Evolutionary conservation across 129 eudicot species (phyloP).

Genomic region (Logfia minima): DNA sequence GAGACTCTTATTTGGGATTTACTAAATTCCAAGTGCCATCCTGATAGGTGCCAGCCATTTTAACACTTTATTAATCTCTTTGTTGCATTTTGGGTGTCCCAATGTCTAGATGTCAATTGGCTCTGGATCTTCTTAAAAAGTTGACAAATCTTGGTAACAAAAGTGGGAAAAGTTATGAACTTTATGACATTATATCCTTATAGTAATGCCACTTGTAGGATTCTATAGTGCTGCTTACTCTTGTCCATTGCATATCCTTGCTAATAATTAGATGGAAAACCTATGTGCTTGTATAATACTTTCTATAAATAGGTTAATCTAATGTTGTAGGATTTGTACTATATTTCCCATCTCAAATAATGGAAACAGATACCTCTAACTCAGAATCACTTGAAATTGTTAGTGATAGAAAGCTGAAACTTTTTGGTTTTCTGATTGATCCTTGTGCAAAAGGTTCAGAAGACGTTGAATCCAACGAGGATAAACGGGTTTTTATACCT

Average conservation of each 20-base stretch:
- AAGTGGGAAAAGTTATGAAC: slow-evolving; percentile 19
- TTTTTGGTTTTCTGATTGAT: slow-evolving; percentile 41
- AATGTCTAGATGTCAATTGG: slow-evolving; percentile 14
- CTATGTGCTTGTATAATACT: slow-evolving; percentile 17
- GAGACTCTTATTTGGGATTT: slow-evolving; percentile 18
- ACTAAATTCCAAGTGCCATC: slow-evolving; percentile 15
- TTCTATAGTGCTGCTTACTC: neutral
- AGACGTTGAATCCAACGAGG: slow-evolving; percentile 15
- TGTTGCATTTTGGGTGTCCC: slow-evolving; percentile 30
- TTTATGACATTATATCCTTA: slow-evolving; percentile 30
- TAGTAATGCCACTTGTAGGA: slow-evolving; percentile 32
- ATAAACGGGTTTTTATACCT: neutral
- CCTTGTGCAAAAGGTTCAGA: slow-evolving; percentile 21
- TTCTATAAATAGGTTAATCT: slow-evolving; percentile 33
- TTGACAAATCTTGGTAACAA: slow-evolving; percentile 32
- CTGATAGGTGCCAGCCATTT: slow-evolving; percentile 15
- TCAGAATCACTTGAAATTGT: slow-evolving; percentile 17
- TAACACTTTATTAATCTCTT: slow-evolving; percentile 11
- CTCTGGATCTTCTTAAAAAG: slow-evolving; percentile 17
- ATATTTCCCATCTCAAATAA: slow-evolving; percentile 20
- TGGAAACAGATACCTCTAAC: slow-evolving; percentile 29
- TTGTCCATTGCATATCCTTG: slow-evolving; percentile 28
- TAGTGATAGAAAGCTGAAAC: slow-evolving; percentile 37
- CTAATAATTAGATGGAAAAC: slow-evolving; percentile 6
- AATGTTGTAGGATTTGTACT: slow-evolving; percentile 13